Base-by-base conservation (phyloP, 768 basidiomycete species). In the Paxillus ammoniavirescens region DNA sequence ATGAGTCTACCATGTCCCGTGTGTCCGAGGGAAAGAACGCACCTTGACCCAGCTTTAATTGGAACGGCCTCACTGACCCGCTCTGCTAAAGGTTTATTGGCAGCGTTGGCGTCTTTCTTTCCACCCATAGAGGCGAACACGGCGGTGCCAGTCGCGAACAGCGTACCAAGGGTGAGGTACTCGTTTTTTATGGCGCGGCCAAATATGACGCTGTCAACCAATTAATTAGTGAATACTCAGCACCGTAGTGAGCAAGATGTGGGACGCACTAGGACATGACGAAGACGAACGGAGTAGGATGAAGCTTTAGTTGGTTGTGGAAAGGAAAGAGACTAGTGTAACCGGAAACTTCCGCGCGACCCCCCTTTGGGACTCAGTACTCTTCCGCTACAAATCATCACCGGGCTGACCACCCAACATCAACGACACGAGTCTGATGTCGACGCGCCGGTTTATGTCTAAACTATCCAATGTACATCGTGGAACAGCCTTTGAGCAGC, bases 151-250 rank as follows among this genome's bases (percentile, higher is more conserved):
- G 82, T 82, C 47, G 82, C 74, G 44, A 77, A 72, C 52, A 93
- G 80, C 37, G 84, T 83, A 50, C 81, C 84, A 51, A 92, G 77
- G 18, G 85, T 81, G 59, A 93, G 80, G 76, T 89, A 84, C 75
- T 92, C 88, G 67, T 83, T 87, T 77, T 87, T 89, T 65, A 93
- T 78, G 67, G 79, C 81, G 60, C 90, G 88, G 69, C 91, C 91
- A 57, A 90, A 67, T 65, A 93, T 86, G 57, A 80, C 75, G 79
- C 91, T 92, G 65, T 53, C 18, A 28, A 37, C 47, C 7, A 47
- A 21, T 15, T 28, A 4, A 53, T 58, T 54, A 57, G 50, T 8
- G 31, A 45, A 50, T 15, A 44, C 51, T 51, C 47, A n/a, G 8
- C 38, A 41, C 17, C 26, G 15, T 45, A 44, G 36, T 26, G 26